phyloP scores from a whole-genome alignment of 805 yeast species.

The Wickerhamiella lipophila region DNA sequence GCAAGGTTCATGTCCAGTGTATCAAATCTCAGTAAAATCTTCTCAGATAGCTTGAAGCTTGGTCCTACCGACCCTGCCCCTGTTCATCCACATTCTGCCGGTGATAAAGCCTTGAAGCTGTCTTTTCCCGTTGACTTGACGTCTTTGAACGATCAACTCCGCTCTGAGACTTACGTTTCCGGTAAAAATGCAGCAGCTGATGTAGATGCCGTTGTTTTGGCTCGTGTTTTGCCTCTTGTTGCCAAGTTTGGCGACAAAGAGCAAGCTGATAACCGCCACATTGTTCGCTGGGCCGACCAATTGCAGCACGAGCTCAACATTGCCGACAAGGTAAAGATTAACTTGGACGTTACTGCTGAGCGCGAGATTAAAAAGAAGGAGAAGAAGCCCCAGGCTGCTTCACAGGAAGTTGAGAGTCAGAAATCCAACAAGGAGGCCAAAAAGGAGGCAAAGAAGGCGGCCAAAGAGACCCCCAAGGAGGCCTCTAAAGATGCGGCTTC shows the following conservation, averaged over 20 bases:
- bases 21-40: conserved; percentile 10
- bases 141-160: conserved; percentile 55
- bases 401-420: conserved; percentile 14
- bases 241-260: conserved; percentile 45
- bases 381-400: conserved; percentile 30
- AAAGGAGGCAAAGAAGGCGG: conserved; percentile 21
- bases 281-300: conserved; percentile 85
- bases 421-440: conserved; percentile 27
- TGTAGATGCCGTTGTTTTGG: conserved; percentile 62
- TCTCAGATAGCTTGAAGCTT: conserved; percentile 7
- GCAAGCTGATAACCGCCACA: conserved; percentile 59
- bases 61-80: conserved; percentile 6
- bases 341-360: conserved; percentile 39
- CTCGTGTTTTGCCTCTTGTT: conserved; percentile 49
- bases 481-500: conserved; percentile 14
- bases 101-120: conserved; percentile 68
- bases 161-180: conserved; percentile 54
- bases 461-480: conserved; percentile 20
- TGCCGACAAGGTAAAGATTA: conserved; percentile 42
- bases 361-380: conserved; percentile 50
- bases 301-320: conserved; percentile 57
- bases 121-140: conserved; percentile 42
- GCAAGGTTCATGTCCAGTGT: conserved; percentile 4
- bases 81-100: conserved; percentile 50
- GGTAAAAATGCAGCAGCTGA: conserved; percentile 50